Percentiles rank a stretch among this genome's conserved stretches.
These are phyloP conservation scores for Backusella sp. DNA, from an alignment of 192 early-diverging fungal species.

Conservation along the genomic window DNA sequence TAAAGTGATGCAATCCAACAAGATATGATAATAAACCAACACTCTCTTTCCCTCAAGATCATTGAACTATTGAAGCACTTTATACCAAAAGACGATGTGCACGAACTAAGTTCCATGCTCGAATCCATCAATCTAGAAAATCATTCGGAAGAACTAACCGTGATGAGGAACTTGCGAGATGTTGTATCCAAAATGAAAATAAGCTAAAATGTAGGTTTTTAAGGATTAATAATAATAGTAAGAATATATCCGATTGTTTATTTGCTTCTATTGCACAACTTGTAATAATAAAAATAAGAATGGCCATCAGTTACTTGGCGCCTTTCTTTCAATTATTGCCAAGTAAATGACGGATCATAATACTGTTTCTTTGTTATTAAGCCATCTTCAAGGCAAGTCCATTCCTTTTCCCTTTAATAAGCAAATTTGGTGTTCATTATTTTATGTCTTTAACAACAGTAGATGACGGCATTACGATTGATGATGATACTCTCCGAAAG, in stretches of 20 bases:
- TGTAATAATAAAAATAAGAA: not conserved
- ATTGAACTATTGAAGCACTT: conserved; percentile 30
- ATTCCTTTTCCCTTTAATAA: not conserved
- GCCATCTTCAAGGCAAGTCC: not conserved
- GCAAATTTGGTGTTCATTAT: not conserved
- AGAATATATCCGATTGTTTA: not conserved
- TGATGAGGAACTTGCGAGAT: not conserved
- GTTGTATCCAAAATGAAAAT: conserved; percentile 10
- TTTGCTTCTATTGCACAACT: not conserved
- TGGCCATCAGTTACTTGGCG: not conserved
- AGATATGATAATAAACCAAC: not conserved
- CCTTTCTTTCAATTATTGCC: not conserved
- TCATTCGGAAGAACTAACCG: not conserved
- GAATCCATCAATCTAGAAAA: not conserved
- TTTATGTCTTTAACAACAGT: not conserved
- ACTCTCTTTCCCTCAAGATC: conserved; percentile 9
- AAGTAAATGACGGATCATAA: not conserved
- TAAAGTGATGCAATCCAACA: not conserved
- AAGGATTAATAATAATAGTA: not conserved
- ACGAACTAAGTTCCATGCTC: not conserved
- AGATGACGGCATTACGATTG: not conserved
- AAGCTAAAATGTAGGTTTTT: not conserved
- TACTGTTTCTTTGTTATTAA: not conserved
- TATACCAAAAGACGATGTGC: not conserved
- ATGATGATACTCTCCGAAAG: not conserved